Evolutionary conservation across 2,329 filamentous ascomycete species (phyloP).

Genomic region (Fusarium sp.): DNA sequence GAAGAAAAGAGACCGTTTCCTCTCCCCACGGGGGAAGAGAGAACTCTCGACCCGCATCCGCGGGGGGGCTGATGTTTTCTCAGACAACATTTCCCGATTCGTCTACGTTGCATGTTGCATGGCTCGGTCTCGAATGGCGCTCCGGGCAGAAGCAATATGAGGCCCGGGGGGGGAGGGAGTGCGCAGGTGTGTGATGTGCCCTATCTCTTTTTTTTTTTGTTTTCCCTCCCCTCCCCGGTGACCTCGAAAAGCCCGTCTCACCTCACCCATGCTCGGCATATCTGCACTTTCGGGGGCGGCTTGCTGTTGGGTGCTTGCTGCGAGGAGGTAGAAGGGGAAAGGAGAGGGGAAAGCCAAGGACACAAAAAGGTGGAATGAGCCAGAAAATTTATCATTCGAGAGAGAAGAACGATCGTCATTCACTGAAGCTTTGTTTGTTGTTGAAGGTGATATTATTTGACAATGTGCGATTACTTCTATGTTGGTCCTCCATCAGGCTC

Average conservation of each 20-base stretch:
- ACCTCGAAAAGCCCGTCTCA: conserved; percentile 29
- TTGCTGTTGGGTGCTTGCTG: neutral
- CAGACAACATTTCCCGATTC: conserved; percentile 24
- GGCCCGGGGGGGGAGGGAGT: neutral
- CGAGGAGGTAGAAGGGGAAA: neutral
- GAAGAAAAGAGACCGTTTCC: conserved; percentile 10
- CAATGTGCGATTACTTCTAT: conserved; percentile 44
- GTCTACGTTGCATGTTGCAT: conserved; percentile 33
- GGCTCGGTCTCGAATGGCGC: conserved; percentile 28
- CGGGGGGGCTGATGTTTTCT: conserved; percentile 3
- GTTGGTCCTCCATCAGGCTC: conserved; percentile 15
- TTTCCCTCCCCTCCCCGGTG: conserved; percentile 1
- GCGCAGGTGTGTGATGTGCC: conserved; percentile 6
- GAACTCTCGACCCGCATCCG: conserved; percentile 10
- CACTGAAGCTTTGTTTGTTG: neutral
- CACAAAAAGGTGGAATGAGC: conserved; percentile 9
- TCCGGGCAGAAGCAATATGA: conserved; percentile 39
- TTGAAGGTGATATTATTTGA: neutral
- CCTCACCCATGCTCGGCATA: conserved; percentile 4
- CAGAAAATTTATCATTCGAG: conserved; percentile 5
- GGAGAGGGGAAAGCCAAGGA: neutral
- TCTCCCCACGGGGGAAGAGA: conserved; percentile 31
- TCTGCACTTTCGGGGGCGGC: conserved; percentile 1
- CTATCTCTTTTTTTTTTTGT: neutral
- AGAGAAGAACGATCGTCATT: conserved; percentile 11